Evolutionary conservation across 148 eudicot species (phyloP).

Genomic region (Chenopodium suecicum): DNA sequence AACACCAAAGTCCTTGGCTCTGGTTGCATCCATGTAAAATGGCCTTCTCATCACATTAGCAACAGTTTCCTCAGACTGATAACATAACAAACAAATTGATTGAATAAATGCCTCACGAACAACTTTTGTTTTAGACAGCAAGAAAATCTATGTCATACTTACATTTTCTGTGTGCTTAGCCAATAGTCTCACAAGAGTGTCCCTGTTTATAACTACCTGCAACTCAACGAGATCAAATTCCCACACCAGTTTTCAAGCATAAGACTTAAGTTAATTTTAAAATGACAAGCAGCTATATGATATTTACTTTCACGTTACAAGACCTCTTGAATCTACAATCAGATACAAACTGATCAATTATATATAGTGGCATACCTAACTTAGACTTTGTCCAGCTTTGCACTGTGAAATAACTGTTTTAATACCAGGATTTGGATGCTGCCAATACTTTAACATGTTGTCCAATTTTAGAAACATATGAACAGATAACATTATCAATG

Average conservation of each 20-base stretch:
- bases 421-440: not conserved
- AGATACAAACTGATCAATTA: not conserved
- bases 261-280: not conserved
- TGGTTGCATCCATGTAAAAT: conserved; percentile 57
- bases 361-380: not conserved
- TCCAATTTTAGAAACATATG: not conserved
- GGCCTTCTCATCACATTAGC: conserved; percentile 58
- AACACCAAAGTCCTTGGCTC: conserved; percentile 87
- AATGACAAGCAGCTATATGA: not conserved
- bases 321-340: not conserved
- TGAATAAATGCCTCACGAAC: not conserved
- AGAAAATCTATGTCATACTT: conserved; percentile 34
- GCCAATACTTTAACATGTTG: not conserved
- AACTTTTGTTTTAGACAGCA: not conserved
- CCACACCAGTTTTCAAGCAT: not conserved
- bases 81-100: conserved; percentile 25
- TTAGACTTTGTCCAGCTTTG: not conserved
- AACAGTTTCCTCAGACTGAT: conserved; percentile 72
- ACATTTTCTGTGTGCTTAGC: conserved; percentile 92
- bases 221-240: conserved; percentile 15
- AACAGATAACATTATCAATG: not conserved
- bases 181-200: conserved; percentile 56
- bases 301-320: not conserved
- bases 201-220: conserved; percentile 73
- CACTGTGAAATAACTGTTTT: not conserved